Base-by-base conservation (phyloP, 768 basidiomycete genomes). In the Russula virescens region DNA sequence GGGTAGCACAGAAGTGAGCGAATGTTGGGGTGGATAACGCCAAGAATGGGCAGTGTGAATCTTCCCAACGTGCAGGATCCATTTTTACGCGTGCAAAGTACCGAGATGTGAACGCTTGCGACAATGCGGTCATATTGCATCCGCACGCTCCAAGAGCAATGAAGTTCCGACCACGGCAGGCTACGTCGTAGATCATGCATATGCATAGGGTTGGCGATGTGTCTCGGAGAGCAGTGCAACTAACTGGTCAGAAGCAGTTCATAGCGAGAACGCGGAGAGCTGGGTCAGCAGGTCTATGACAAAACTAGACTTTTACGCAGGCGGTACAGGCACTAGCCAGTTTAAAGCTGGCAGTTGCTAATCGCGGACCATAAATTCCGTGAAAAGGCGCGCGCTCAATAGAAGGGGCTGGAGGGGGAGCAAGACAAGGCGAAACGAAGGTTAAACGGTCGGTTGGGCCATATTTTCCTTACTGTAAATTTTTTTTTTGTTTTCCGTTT, bases 31-130 rank as follows among this genome's bases (percentile, higher is more conserved):
- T 25, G 40, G 57, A 63, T 53, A 49, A 45, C 59, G n/a, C 62
- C 46, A 49, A 10, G 62, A 59, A 63, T n/a, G 47, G 62, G 21
- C 19, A 60, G 31, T 64, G 62, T 63, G 63, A 64, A 60, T 64
- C 63, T 45, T 60, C 58, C n/a, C 40, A 60, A 55, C 45, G 46
- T 43, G 62, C 46, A 38, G 51, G 58, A 54, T 43, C 51, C 45
- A 34, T 31, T 38, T 43, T 58, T 53, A 51, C 56, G 58, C 51
- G 51, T 58, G 62, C 58, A 60, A 59, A 64, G 62, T 51, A 57
- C 55, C 55, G 55, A 62, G 57, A 63, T 63, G 52, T 58, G 62
- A 63, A 63, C 49, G 43, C 43, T 23, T 52, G 21, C 26, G 7
- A 46, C 21, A 46, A 52, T 56, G 61, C 61, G 43, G 56, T 62